A percentile compares a stretch with the other conserved stretches of the same genome.
Conservation (phyloP, 225 moss, liverwort and hornwort genomes). For the Ulota crispa region DNA sequence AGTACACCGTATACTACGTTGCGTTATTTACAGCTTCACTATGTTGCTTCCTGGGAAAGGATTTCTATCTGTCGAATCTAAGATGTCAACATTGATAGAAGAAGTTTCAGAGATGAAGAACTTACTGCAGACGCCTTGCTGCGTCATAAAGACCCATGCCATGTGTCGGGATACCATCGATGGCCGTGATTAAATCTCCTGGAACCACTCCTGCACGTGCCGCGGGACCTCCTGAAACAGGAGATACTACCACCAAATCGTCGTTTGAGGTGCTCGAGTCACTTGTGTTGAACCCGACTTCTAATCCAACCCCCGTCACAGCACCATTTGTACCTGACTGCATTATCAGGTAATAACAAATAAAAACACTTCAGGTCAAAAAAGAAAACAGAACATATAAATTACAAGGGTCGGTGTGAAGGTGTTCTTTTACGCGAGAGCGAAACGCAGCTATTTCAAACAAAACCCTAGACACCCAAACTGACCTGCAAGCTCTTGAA, state of each 20-base stretch:
- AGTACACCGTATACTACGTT: not conserved
- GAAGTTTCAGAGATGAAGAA: not conserved
- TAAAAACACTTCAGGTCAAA: not conserved
- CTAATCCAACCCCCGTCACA: slow-evolving; percentile 95
- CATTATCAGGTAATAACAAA: slow-evolving; percentile 25
- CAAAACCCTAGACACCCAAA: not conserved
- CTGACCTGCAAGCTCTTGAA: slow-evolving; percentile 89
- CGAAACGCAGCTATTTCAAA: not conserved
- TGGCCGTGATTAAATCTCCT: slow-evolving; percentile 89
- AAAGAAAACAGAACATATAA: not conserved
- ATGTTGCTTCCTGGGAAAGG: not conserved
- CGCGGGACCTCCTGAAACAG: slow-evolving; percentile 93
- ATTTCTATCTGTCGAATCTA: not conserved
- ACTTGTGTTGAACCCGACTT: slow-evolving; percentile 92
- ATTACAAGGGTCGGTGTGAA: not conserved
- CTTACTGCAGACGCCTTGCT: slow-evolving; percentile 95
- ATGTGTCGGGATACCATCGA: slow-evolving; percentile 86
- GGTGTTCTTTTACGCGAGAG: not conserved
- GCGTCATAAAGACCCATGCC: slow-evolving; percentile 99
- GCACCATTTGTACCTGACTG: slow-evolving; percentile 99
- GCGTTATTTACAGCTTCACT: not conserved
- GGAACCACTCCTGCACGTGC: slow-evolving; percentile 94
- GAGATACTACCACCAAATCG: slow-evolving; percentile 93
- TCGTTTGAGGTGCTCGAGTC: slow-evolving; percentile 64
- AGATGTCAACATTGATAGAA: not conserved